Evolutionary conservation across 2,329 filamentous ascomycete genomes (phyloP).

Genomic region (Chaetomiaceae sp.): DNA sequence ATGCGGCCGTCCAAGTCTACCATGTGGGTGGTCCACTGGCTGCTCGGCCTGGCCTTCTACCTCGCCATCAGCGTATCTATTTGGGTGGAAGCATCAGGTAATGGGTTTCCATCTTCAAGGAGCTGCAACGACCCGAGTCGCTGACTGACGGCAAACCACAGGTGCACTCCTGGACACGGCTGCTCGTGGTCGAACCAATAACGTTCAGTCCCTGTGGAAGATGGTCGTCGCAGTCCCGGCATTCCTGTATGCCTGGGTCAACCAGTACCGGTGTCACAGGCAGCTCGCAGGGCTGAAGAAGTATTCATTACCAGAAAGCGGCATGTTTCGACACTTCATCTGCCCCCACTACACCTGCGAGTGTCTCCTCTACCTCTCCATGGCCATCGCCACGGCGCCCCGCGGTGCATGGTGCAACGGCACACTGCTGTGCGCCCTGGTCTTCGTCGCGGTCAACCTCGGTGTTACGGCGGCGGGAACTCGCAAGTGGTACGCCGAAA

Average conservation of each 20-base stretch:
- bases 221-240: constrained; percentile 51
- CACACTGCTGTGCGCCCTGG: constrained; percentile 62
- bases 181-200: constrained; percentile 20
- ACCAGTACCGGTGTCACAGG: constrained; percentile 69
- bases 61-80: constrained; percentile 63
- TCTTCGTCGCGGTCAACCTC: constrained; percentile 74
- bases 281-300: constrained; percentile 67
- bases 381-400: constrained; percentile 70
- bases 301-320: constrained; percentile 72
- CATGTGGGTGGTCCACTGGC: constrained; percentile 85
- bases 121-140: constrained; percentile 5
- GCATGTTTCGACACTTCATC: constrained; percentile 64
- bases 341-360: constrained; percentile 92
- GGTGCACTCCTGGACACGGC: constrained; percentile 28
- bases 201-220: constrained; percentile 37
- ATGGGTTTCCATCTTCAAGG: constrained; percentile 22
- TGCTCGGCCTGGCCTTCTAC: constrained; percentile 75
- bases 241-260: constrained; percentile 62
- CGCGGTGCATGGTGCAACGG: constrained; percentile 58
- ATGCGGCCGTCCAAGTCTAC: constrained; percentile 60
- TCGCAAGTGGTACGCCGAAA: constrained; percentile 68
- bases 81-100: constrained; percentile 80
- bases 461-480: constrained; percentile 75
- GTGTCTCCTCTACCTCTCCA: constrained; percentile 72
- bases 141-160: constrained; percentile 23